A percentile compares a stretch with the other conserved stretches of the same genome.
These are phyloP conservation scores for Nakazawaea pomicola DNA, from an alignment of 805 yeast species.

Conservation along the genomic window DNA sequence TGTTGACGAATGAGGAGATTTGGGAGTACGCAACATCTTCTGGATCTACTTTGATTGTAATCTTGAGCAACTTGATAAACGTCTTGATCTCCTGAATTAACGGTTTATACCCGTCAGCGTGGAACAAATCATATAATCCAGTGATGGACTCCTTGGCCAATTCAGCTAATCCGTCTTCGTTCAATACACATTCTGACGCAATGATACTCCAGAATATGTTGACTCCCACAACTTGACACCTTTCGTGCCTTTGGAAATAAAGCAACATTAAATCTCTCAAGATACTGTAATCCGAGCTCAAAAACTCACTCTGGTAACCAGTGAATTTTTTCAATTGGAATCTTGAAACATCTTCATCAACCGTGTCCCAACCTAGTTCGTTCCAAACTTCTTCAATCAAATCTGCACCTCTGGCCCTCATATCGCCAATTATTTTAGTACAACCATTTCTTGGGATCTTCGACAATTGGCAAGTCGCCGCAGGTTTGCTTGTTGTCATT, in stretches of 20 bases:
- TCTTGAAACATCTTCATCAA: slow-evolving; percentile 46
- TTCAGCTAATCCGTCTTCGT: slow-evolving; percentile 47
- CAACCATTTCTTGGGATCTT: slow-evolving; percentile 73
- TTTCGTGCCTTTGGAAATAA: slow-evolving; percentile 60
- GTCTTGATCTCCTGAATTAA: slow-evolving; percentile 45
- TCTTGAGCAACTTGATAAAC: slow-evolving; percentile 46
- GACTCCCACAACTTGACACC: slow-evolving; percentile 58
- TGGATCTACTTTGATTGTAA: slow-evolving; percentile 47
- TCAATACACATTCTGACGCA: slow-evolving; percentile 58
- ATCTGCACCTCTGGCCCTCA: slow-evolving; percentile 54
- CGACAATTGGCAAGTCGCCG: slow-evolving; percentile 63
- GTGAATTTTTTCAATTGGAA: slow-evolving; percentile 61
- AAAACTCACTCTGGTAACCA: slow-evolving; percentile 66
- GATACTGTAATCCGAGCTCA: slow-evolving; percentile 51
- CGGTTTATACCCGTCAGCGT: slow-evolving; percentile 53
- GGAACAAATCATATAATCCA: slow-evolving; percentile 62
- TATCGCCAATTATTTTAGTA: slow-evolving; percentile 53
- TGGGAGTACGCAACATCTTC: slow-evolving; percentile 59
- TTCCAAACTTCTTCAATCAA: slow-evolving; percentile 69
- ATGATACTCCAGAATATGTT: slow-evolving; percentile 67
- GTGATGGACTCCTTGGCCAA: slow-evolving; percentile 59
- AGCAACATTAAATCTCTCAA: slow-evolving; percentile 61
- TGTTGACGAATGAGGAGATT: slow-evolving; percentile 45
- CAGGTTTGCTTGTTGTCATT: slow-evolving; percentile 61
- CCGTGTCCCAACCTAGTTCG: slow-evolving; percentile 58